Percentiles rank a stretch among this genome's conserved stretches.
These are phyloP conservation scores for Tuber borchii DNA, from an alignment of 495 filamentous ascomycete species.

Conservation along the genomic window DNA sequence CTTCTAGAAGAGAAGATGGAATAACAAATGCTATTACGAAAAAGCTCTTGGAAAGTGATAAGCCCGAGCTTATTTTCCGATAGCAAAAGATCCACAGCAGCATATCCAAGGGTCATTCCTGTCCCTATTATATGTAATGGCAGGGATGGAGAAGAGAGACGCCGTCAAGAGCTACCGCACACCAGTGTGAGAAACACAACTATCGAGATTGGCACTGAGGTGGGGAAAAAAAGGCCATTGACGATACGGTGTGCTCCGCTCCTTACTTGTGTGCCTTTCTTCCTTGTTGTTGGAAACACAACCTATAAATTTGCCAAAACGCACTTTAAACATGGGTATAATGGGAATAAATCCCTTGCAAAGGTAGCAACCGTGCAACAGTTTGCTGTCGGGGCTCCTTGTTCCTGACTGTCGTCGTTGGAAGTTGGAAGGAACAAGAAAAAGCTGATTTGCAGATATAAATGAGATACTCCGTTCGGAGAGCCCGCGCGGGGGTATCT, in stretches of 20 bases:
- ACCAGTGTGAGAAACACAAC: slow-evolving; percentile 31
- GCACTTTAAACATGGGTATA: slow-evolving; percentile 35
- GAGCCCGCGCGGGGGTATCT: slow-evolving; percentile 36
- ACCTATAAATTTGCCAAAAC: slow-evolving; percentile 25
- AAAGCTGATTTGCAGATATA: slow-evolving; percentile 32
- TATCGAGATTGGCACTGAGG: slow-evolving; percentile 27
- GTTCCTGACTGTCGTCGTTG: slow-evolving; percentile 31
- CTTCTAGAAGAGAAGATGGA: slow-evolving; percentile 6
- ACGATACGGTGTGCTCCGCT: slow-evolving; percentile 32
- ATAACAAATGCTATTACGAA: slow-evolving; percentile 25
- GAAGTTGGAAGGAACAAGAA: slow-evolving; percentile 21
- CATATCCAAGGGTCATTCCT: slow-evolving; percentile 31
- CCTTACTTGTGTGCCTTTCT: slow-evolving; percentile 27
- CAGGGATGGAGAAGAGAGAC: slow-evolving; percentile 22
- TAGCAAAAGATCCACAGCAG: slow-evolving; percentile 26
- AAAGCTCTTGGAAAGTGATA: slow-evolving; percentile 16
- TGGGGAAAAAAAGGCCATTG: slow-evolving; percentile 16
- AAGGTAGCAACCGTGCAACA: slow-evolving; percentile 11
- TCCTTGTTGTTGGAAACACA: slow-evolving; percentile 36
- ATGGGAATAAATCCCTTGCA: slow-evolving; percentile 33
- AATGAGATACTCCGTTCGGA: slow-evolving; percentile 33
- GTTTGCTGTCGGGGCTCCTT: slow-evolving; percentile 20
- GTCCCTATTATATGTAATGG: slow-evolving; percentile 32
- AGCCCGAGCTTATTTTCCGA: slow-evolving; percentile 18
- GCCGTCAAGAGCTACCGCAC: slow-evolving; percentile 22